phyloP scores from a whole-genome alignment of 1,284 basidiomycete genomes.

The Cystobasidiaceae sp. region DNA sequence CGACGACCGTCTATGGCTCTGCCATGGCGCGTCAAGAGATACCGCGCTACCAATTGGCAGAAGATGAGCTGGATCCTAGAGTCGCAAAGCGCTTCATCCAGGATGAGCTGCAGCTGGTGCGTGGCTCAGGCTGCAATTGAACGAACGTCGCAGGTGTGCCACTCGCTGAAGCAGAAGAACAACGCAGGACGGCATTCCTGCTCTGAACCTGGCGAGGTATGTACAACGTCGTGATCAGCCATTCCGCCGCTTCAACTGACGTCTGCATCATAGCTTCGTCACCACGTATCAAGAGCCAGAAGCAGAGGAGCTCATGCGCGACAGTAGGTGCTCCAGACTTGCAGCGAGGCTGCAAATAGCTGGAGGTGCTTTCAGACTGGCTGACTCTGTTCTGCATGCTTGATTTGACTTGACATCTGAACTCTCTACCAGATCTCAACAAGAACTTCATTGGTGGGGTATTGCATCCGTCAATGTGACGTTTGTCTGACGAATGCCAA shows the following conservation, averaged over 20 bases:
- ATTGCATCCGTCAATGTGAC: neutral
- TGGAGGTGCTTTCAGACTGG: neutral
- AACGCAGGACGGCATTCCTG: slow-evolving; percentile 34
- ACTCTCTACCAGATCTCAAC: slow-evolving; percentile 24
- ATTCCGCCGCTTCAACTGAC: neutral
- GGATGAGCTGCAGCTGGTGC: slow-evolving; percentile 22
- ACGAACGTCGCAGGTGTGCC: neutral
- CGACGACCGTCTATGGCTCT: slow-evolving; percentile 44
- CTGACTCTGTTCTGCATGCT: neutral
- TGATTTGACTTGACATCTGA: neutral
- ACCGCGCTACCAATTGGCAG: slow-evolving; percentile 36
- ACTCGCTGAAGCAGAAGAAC: neutral
- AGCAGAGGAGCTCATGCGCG: slow-evolving; percentile 44
- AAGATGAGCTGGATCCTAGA: slow-evolving; percentile 36
- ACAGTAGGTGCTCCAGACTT: slow-evolving; percentile 14
- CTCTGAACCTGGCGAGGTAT: slow-evolving; percentile 34
- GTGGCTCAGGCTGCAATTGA: neutral
- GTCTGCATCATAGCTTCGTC: slow-evolving; percentile 34
- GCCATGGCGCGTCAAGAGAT: slow-evolving; percentile 30
- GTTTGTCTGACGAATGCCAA: slow-evolving; percentile 30
- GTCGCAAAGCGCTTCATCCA: slow-evolving; percentile 34
- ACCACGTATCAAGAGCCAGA: slow-evolving; percentile 41
- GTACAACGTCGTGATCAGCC: neutral
- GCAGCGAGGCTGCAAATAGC: no score
- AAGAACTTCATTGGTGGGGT: slow-evolving; percentile 45